Evolutionary conservation across 306 rosid genomes (phyloP), one percentile per base, ranked within the genome.

Genomic region (Cicer chorassanicum): DNA sequence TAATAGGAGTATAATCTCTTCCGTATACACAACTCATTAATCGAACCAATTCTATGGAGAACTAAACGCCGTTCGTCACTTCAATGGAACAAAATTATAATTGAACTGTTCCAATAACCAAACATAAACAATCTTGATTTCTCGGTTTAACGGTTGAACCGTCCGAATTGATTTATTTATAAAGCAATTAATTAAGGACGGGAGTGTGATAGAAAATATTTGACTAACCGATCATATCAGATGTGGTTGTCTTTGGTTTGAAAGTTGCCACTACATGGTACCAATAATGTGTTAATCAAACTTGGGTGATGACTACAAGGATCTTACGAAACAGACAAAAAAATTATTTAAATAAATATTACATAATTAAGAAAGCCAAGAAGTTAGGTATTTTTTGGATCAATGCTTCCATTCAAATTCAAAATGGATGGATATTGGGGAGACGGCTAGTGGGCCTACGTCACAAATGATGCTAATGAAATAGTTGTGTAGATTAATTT

Each of bases 311-410:
- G 48, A 43, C 12, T 18, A 67, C 40, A 59, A 51, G 51, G 51
- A 55, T 42, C 16, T 43, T 50, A 63, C 42, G 57, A 75, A 62
- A 19, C 5, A 41, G 69, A 70, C 81, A 55, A 64, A 67, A 67
- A 36, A 15, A 43, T 19, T 44, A 39, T 14, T 62, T 15, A 53
- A 18, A 70, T 39, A 55, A 70, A 70, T 55, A 3, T 53, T 39
- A 75, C 64, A 40, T 42, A 45, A 24, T 24, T 24, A 24, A 53
- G 38, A 8, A 64, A 64, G 38, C n/a, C 14, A 40, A 56, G 5
- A 64, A 44, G 78, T 76, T 82, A 82, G 82, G 85, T 82, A 46
- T 57, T 76, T 44, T 55, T 56, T 55, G 68, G 7, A 42, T 24
- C 14, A 15, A 29, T 24, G 46, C 8, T 14, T 56, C 10, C 19